A percentile compares a stretch with the other conserved stretches of the same genome.
phyloP scores from a whole-genome alignment of 441 rosid species.

The Flueggea neowawraea region DNA sequence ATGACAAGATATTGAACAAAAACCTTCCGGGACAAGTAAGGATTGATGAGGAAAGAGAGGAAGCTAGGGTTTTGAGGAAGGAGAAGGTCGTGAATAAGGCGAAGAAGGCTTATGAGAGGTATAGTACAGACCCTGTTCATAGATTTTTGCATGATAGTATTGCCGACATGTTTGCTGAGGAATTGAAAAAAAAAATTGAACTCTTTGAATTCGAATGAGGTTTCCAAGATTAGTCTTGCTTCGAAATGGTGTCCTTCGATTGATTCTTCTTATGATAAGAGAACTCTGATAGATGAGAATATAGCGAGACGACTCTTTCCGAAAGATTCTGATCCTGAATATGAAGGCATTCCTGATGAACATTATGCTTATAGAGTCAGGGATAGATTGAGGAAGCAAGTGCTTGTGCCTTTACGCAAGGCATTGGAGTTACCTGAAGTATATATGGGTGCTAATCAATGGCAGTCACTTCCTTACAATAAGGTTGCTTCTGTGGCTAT shows the following conservation, averaged over 20 bases:
- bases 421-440: slow-evolving; percentile 48
- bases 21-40: too few relatives aligned
- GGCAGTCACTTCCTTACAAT: slow-evolving; percentile 38
- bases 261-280: slow-evolving; percentile 39
- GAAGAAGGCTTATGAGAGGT: slow-evolving; percentile 22
- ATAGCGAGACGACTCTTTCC: slow-evolving; percentile 44
- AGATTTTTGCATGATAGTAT: slow-evolving; percentile 37
- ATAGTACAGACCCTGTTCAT: slow-evolving; percentile 36
- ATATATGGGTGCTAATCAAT: slow-evolving; percentile 36
- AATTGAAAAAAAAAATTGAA: slow-evolving; percentile 25
- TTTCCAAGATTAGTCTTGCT: slow-evolving; percentile 34
- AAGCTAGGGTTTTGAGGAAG: too few relatives aligned
- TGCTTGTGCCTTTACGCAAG: slow-evolving; percentile 41
- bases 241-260: slow-evolving; percentile 65
- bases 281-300: slow-evolving; percentile 44
- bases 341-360: slow-evolving; percentile 44
- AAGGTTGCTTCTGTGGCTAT: slow-evolving; percentile 53
- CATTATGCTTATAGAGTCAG: slow-evolving; percentile 51
- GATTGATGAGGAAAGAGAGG: too few relatives aligned
- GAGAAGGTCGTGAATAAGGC: slow-evolving; percentile 16
- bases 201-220: slow-evolving; percentile 22
- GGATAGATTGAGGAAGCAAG: slow-evolving; percentile 47
- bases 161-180: slow-evolving; percentile 37
- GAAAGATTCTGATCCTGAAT: slow-evolving; percentile 28
- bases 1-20: too few relatives aligned